Evolutionary conservation across 306 rosid species (phyloP).

Genomic region (Albizia julibrissin): DNA sequence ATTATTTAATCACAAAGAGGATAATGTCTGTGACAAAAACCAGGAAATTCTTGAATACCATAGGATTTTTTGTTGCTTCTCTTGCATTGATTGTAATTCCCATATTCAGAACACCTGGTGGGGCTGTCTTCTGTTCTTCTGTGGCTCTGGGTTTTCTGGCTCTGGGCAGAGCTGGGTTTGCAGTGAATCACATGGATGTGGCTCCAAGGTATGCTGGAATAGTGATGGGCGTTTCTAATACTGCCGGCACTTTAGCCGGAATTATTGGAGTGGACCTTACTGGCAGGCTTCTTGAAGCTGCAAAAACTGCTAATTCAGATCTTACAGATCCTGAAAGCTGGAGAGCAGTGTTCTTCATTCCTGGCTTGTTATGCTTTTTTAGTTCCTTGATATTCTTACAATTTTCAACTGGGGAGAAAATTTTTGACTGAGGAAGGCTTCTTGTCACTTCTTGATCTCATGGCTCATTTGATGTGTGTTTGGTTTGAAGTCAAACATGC

Average conservation of each 20-base stretch:
- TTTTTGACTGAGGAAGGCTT: slow-evolving; percentile 71
- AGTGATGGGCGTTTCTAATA: slow-evolving; percentile 94
- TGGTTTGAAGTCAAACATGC: not conserved
- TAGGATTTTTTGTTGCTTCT: slow-evolving; percentile 85
- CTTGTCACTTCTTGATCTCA: slow-evolving; percentile 27
- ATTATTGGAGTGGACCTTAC: slow-evolving; percentile 87
- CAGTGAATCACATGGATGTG: slow-evolving; percentile 94
- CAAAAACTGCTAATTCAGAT: slow-evolving; percentile 63
- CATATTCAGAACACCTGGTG: slow-evolving; percentile 72
- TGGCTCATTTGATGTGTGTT: not conserved
- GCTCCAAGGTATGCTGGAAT: slow-evolving; percentile 97
- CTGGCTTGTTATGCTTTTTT: slow-evolving; percentile 80
- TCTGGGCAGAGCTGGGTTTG: slow-evolving; percentile 95
- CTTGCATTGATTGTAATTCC: slow-evolving; percentile 80
- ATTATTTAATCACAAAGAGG: slow-evolving; percentile 74
- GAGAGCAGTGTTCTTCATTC: slow-evolving; percentile 76
- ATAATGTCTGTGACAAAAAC: slow-evolving; percentile 74
- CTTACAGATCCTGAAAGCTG: slow-evolving; percentile 91
- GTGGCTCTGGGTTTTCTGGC: slow-evolving; percentile 97
- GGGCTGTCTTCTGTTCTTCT: slow-evolving; percentile 92
- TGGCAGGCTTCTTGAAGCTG: slow-evolving; percentile 89
- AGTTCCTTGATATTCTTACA: slow-evolving; percentile 73
- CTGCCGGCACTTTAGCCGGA: slow-evolving; percentile 95
- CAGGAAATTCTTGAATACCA: slow-evolving; percentile 79
- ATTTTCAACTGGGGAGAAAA: slow-evolving; percentile 91